phyloP scores from a whole-genome alignment of 768 basidiomycete species.

The Podaxis sp. region DNA sequence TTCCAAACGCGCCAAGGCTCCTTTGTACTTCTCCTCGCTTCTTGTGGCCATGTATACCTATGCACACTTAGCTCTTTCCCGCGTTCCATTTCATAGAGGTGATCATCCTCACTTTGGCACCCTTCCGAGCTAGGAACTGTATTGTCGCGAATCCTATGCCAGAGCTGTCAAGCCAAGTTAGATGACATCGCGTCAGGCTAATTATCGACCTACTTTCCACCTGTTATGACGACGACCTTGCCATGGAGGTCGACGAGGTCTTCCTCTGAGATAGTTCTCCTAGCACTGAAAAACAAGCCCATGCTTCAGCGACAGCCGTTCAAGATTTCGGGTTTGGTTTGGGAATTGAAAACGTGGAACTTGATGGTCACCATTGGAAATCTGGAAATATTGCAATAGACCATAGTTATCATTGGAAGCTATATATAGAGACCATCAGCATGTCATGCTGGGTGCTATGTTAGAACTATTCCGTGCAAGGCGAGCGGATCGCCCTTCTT shows the following conservation, averaged over 20 bases:
- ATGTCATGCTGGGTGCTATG: too few relatives aligned
- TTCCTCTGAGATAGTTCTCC: slow-evolving; percentile 17
- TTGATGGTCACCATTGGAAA: background rate
- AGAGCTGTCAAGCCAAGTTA: background rate
- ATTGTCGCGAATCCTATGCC: slow-evolving; percentile 8
- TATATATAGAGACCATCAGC: too few relatives aligned
- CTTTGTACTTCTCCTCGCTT: background rate
- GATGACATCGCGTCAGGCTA: background rate
- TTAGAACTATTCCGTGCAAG: too few relatives aligned
- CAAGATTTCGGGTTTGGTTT: background rate
- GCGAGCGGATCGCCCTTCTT: too few relatives aligned
- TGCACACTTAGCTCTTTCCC: background rate
- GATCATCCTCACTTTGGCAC: slow-evolving; percentile 3
- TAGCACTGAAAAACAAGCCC: background rate
- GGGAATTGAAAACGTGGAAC: background rate
- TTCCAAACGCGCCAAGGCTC: slow-evolving; percentile 25
- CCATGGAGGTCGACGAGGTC: slow-evolving; percentile 40
- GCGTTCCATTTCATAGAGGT: background rate
- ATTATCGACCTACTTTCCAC: slow-evolving; percentile 33
- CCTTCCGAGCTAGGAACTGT: slow-evolving; percentile 10
- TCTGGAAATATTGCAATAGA: background rate
- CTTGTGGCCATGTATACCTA: slow-evolving; percentile 14
- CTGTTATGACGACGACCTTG: slow-evolving; percentile 41
- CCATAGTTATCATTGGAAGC: too few relatives aligned
- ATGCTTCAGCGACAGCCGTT: background rate